phyloP scores from a whole-genome alignment of 192 early-diverging fungal species.

The Phycomyces blakesleeanus region DNA sequence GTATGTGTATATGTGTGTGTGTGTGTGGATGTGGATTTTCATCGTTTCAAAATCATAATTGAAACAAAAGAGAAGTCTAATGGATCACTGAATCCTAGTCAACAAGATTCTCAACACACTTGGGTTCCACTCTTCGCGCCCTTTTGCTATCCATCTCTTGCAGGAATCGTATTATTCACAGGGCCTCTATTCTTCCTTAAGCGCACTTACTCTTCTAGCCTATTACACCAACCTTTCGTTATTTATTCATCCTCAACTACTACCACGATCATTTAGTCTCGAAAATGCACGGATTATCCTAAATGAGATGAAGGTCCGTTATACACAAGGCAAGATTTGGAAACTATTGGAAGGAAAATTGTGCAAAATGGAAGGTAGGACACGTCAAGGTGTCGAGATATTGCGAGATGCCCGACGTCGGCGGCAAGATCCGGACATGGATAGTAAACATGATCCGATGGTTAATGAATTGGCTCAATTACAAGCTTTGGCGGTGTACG shows the following conservation, averaged over 20 bases:
- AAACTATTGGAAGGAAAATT: constrained; percentile 32
- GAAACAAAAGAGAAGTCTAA: background rate
- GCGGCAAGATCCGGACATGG: constrained; percentile 3
- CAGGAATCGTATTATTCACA: constrained; percentile 14
- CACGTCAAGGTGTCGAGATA: constrained; percentile 19
- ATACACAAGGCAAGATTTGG: constrained; percentile 25
- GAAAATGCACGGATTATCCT: constrained; percentile 17
- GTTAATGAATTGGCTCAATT: constrained; percentile 24
- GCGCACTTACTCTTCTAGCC: constrained; percentile 21
- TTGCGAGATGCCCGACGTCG: constrained; percentile 22
- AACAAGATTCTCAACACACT: constrained; percentile 26
- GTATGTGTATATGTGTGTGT: no score
- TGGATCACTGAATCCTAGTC: constrained; percentile 5
- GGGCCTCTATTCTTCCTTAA: constrained; percentile 26
- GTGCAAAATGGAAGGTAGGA: constrained; percentile 24
- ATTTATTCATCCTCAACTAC: constrained; percentile 26
- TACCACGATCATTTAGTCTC: constrained; percentile 23
- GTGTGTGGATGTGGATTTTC: no score
- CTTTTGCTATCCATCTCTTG: constrained; percentile 31
- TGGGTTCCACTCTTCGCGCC: constrained; percentile 30
- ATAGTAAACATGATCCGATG: no score
- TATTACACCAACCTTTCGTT: constrained; percentile 31
- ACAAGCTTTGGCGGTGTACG: constrained; percentile 29
- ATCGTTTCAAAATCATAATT: background rate
- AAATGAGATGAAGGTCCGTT: constrained; percentile 23